Evolutionary conservation across 176 grass and related monocot genomes (phyloP), one percentile per base, ranked within the genome.

Genomic region (Oryza longistaminata): DNA sequence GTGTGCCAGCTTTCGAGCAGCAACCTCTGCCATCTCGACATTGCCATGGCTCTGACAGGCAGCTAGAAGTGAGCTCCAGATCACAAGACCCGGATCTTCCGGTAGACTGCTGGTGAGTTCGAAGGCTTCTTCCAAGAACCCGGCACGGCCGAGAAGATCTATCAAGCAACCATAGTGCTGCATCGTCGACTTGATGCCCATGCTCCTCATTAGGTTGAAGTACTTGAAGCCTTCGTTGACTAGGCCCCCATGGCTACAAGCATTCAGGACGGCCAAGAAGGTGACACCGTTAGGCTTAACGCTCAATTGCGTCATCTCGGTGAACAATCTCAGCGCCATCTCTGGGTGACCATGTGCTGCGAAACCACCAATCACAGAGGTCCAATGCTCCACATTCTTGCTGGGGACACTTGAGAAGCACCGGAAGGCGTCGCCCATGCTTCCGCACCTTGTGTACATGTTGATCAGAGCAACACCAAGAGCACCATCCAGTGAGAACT

Each of bases 381-480:
- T 92, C 89, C 89, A 90, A 11, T 91, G 87, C 69, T 89, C 87
- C 19, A 92, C 81, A 49, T 85, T 89, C 78, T 89, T 92, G 70
- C 17, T 42, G 19, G 22, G 0, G 68, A 90, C 14, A 42, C 73
- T 68, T 21, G 25, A 78, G 82, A 94, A 94, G 82, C 88, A 87
- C 11, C 16, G 71, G 45, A 89, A 81, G 19, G 81, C 87, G 4
- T 44, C 39, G 40, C 3, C 64, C 65, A 92, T 92, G 44, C 68
- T 73, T 39, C 92, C 87, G 3, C 92, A 92, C 61, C 68, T 88
- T 16, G 85, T 79, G 75, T 92, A 90, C 92, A 94, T 87, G 35
- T 82, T 82, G 64, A 92, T 85, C 24, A 88, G 70, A 11, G 84
- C 84, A 35, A 85, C 81, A 17, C 87, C 82, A 17, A 94, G 87